Percentiles rank a stretch among this genome's conserved stretches.
phyloP scores from a whole-genome alignment of 2,329 filamentous ascomycete genomes.

The Ophiostoma perfectum region DNA sequence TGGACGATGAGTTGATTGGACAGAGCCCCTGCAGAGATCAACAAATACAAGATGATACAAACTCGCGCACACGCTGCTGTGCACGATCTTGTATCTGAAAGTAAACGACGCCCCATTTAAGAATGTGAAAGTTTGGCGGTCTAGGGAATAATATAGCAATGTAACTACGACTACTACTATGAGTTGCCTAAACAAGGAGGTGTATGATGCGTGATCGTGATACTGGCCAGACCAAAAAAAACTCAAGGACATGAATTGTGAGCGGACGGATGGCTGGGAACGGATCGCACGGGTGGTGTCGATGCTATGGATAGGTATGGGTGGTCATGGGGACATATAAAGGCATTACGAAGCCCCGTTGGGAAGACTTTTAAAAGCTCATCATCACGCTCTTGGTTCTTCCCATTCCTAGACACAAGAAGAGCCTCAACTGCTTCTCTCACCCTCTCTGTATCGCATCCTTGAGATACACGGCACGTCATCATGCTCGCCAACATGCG shows the following conservation, averaged over 20 bases:
- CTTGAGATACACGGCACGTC: too few species aligned
- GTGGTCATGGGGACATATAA: too few species aligned
- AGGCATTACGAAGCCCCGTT: too few species aligned
- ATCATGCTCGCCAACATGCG: background rate
- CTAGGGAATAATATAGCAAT: background rate
- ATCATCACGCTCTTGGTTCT: background rate
- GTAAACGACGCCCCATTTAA: background rate
- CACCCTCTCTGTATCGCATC: background rate
- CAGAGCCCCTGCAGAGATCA: too few species aligned
- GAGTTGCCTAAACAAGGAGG: background rate
- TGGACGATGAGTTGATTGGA: too few species aligned
- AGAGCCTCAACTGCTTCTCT: background rate
- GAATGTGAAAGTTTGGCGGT: too few species aligned
- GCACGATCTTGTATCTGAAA: background rate
- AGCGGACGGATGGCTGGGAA: too few species aligned
- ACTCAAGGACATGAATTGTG: too few species aligned
- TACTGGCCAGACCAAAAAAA: background rate
- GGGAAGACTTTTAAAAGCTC: too few species aligned
- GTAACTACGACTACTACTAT: background rate
- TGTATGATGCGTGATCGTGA: background rate
- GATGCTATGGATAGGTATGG: background rate
- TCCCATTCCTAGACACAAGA: background rate
- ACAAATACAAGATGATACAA: background rate
- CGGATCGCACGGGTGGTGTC: background rate
- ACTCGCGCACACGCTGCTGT: background rate